Percentiles rank a stretch among this genome's conserved stretches.
phyloP scores from a whole-genome alignment of 306 rosid species.

The Inga leiocalycina region DNA sequence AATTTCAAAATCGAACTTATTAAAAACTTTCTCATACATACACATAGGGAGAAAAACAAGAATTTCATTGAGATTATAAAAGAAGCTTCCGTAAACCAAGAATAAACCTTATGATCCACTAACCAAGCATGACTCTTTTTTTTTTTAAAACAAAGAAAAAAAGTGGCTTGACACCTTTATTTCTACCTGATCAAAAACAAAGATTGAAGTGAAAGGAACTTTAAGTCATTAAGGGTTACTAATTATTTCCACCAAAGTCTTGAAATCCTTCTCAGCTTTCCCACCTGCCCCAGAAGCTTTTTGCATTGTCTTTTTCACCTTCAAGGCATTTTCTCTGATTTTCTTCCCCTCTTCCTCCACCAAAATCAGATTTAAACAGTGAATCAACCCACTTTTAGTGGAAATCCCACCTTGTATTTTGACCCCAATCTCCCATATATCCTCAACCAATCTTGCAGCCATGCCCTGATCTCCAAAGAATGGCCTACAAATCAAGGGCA shows the following conservation, averaged over 20 bases:
- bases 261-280: background rate
- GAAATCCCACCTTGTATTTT: conserved; percentile 32
- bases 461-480: conserved; percentile 38
- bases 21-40: too few species aligned
- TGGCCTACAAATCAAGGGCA: conserved; percentile 42
- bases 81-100: background rate
- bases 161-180: too few species aligned
- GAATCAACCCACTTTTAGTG: conserved; percentile 32
- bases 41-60: background rate
- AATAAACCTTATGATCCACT: too few species aligned
- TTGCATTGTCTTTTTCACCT: background rate
- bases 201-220: background rate
- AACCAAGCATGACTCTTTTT: too few species aligned
- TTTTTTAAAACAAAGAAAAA: too few species aligned
- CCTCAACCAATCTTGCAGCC: conserved; percentile 33
- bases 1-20: too few species aligned
- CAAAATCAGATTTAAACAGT: conserved; percentile 37
- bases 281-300: conserved; percentile 24
- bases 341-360: conserved; percentile 17
- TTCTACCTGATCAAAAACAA: background rate
- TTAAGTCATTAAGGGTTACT: background rate
- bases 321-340: conserved; percentile 19
- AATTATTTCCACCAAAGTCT: conserved; percentile 1
- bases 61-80: background rate
- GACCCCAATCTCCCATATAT: conserved; percentile 35